Percentiles rank a stretch among this genome's conserved stretches.
phyloP scores from a whole-genome alignment of 805 yeast species.

The Metschnikowia lochheadii region DNA sequence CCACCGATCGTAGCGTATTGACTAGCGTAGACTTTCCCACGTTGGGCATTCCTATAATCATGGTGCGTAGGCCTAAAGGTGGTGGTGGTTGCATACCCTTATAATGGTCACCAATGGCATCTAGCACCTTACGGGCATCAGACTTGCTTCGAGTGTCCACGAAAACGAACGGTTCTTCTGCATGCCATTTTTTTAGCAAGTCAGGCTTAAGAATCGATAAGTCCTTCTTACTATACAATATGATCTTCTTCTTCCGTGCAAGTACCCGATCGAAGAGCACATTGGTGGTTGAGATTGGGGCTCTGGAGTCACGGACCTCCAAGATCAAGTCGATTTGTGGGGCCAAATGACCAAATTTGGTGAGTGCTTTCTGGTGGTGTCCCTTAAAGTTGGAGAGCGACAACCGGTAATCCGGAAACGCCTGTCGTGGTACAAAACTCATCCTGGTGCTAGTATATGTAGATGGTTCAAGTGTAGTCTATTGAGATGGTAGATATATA shows the following conservation, averaged over 20 bases:
- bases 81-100: constrained; percentile 58
- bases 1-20: constrained; percentile 58
- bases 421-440: constrained; percentile 60
- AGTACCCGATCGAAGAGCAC: constrained; percentile 68
- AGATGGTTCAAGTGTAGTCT: background rate
- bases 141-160: constrained; percentile 53
- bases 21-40: constrained; percentile 93
- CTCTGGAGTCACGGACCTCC: constrained; percentile 85
- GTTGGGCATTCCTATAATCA: constrained; percentile 94
- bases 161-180: constrained; percentile 36
- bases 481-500: background rate
- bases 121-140: constrained; percentile 51
- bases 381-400: constrained; percentile 81
- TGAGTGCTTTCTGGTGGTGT: constrained; percentile 79
- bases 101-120: constrained; percentile 44
- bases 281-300: constrained; percentile 82
- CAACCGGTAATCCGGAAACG: constrained; percentile 72
- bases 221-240: constrained; percentile 78
- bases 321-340: constrained; percentile 79
- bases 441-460: constrained; percentile 10
- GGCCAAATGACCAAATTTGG: constrained; percentile 59
- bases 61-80: constrained; percentile 72
- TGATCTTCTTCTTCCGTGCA: constrained; percentile 50
- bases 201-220: constrained; percentile 43
- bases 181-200: constrained; percentile 34